Conservation (phyloP, 495 filamentous ascomycete genomes). For the Massariosphaeria phaeospora region DNA sequence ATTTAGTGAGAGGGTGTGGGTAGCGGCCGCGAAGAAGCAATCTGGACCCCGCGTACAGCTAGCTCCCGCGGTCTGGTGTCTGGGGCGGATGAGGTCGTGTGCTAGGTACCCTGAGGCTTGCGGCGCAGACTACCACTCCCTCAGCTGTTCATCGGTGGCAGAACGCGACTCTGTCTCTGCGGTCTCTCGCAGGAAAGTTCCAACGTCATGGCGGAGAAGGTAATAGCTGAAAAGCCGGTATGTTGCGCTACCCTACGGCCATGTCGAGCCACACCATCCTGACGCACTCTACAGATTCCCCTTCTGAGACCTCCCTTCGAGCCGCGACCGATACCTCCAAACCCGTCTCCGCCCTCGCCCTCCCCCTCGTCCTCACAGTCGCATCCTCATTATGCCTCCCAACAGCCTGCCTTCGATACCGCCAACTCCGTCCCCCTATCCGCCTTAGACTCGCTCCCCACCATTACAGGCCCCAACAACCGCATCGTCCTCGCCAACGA, state of each 20-base stretch:
- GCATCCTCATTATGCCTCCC: constrained; percentile 1
- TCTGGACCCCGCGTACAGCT: constrained; percentile 1
- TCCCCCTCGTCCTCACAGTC: neutral
- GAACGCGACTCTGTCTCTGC: neutral
- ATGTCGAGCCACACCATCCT: neutral
- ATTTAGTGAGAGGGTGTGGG: no score
- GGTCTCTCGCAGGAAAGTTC: neutral
- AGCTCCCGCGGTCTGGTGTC: neutral
- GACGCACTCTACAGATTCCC: neutral
- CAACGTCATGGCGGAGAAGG: no score
- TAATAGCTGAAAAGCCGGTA: constrained; percentile 14
- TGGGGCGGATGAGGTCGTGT: neutral
- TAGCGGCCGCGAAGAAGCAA: neutral
- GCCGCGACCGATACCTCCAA: constrained; percentile 9
- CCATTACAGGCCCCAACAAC: constrained; percentile 7
- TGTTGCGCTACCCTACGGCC: neutral
- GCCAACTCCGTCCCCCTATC: neutral
- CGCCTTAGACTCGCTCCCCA: constrained; percentile 26
- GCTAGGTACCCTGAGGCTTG: neutral
- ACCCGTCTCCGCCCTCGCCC: neutral
- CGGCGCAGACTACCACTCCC: neutral
- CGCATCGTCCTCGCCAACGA: constrained; percentile 6
- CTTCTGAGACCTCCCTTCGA: constrained; percentile 17
- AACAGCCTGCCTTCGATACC: constrained; percentile 1
- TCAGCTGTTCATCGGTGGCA: neutral